phyloP scores from a whole-genome alignment of 257 asterid species.

The Echium plantagineum region DNA sequence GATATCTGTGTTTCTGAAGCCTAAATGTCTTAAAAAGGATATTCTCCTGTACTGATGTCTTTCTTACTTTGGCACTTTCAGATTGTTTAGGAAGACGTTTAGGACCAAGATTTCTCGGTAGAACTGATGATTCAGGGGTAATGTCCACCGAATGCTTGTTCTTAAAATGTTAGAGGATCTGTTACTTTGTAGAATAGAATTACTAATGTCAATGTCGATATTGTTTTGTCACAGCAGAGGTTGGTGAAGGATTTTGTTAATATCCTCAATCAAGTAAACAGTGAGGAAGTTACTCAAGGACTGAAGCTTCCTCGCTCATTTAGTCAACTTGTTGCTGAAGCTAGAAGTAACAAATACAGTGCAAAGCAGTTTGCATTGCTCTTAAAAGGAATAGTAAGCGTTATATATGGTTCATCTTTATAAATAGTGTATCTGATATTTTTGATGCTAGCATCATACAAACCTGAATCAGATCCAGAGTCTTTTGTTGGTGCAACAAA shows the following conservation, averaged over 20 bases:
- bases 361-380: too few relatives aligned
- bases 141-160: conserved; percentile 11
- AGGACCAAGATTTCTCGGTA: conserved; percentile 90
- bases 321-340: conserved; percentile 21
- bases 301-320: conserved; percentile 82
- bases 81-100: conserved; percentile 94
- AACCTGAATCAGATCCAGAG: too few relatives aligned
- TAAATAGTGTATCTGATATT: conserved; percentile 33
- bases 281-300: conserved; percentile 74
- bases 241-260: conserved; percentile 79
- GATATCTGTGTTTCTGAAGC: too few relatives aligned
- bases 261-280: conserved; percentile 81
- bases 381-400: conserved; percentile 91
- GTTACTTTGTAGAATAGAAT: too few relatives aligned
- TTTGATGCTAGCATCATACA: conserved; percentile 1
- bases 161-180: conserved; percentile 1
- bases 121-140: conserved; percentile 91
- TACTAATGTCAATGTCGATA: background rate
- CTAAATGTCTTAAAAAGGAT: too few relatives aligned
- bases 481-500: too few relatives aligned
- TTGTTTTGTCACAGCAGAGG: conserved; percentile 43
- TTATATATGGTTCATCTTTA: conserved; percentile 3
- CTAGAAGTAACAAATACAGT: conserved; percentile 53
- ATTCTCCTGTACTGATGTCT: background rate
- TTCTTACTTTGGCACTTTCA: conserved; percentile 26